Evolutionary conservation across 306 rosid genomes (phyloP), one percentile per base, ranked within the genome.

Genomic region (Fragaria vesca): DNA sequence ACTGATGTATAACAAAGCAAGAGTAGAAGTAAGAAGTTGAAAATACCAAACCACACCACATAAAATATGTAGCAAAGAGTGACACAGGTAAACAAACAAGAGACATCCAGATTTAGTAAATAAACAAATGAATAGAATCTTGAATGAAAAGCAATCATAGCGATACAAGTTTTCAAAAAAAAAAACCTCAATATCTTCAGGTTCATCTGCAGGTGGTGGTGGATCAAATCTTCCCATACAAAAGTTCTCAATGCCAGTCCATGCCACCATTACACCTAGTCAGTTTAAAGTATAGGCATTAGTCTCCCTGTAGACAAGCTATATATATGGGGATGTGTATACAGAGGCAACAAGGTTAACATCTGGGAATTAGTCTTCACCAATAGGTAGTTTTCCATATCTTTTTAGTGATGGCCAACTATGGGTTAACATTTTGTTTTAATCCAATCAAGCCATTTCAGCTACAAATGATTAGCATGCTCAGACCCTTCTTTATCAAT

Each of bases 211-310:
- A 70, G 95, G 92, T 32, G 98, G 95, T 75, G 98, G 96, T 78
- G 98, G 95, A 79, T 92, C 97, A 77, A 89, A 92, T 90, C 98
- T 88, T 83, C 97, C 97, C 80, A 88, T 21, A 54, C 92, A 82
- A 46, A 85, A 94, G 83, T 94, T 93, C 85, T 94, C 98, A 79
- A 94, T 88, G 78, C 98, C 98, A n/a, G 97, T 94, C 98, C 97
- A 94, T 81, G 97, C 98, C 78, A 94, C 88, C 98, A 94, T 94
- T 43, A 92, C 98, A 79, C 97, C 98, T 94, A 81, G 66, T 74
- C 77, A 81, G 58, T 61, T 78, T 46, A 69, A 79, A 55, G 54
- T 6, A 30, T 65, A 62, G 72, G 36, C 2, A 71, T 48, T 32
- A 46, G 57, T 20, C 61, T 79, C 28, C 63, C 30, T 16, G 51